Evolutionary conservation across 2,329 filamentous ascomycete species (phyloP).

Genomic region (Paraconiothyrium sp.): DNA sequence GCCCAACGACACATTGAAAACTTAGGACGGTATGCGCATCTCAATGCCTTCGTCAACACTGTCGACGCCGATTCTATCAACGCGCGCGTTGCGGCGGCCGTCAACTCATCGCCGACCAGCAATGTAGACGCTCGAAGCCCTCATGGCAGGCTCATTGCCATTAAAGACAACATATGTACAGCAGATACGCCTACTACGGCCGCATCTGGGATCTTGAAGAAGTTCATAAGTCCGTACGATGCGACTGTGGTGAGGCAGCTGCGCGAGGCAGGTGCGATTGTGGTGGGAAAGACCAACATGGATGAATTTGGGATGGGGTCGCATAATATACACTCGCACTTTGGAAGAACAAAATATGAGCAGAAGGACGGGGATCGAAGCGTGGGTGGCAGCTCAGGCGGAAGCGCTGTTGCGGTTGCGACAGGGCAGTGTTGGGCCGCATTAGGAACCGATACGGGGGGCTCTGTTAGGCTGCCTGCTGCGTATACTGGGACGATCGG

Average conservation of each 20-base stretch:
- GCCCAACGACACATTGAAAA: slow-evolving; percentile 48
- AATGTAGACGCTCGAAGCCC: slow-evolving; percentile 18
- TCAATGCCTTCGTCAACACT: slow-evolving; percentile 52
- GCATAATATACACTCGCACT: slow-evolving; percentile 74
- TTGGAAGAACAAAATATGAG: slow-evolving; percentile 66
- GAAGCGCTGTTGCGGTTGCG: slow-evolving; percentile 86
- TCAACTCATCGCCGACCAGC: slow-evolving; percentile 20
- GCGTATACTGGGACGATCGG: slow-evolving; percentile 85
- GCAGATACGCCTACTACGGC: slow-evolving; percentile 73
- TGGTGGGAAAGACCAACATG: slow-evolving; percentile 87
- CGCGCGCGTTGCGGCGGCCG: slow-evolving; percentile 29
- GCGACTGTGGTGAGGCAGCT: slow-evolving; percentile 81
- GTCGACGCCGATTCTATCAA: slow-evolving; percentile 34
- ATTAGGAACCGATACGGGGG: slow-evolving; percentile 92
- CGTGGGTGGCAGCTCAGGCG: slow-evolving; percentile 76
- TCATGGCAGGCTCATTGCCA: slow-evolving; percentile 51
- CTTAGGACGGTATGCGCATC: slow-evolving; percentile 39
- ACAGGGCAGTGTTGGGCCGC: slow-evolving; percentile 71
- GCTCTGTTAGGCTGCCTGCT: slow-evolving; percentile 85
- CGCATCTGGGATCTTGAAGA: slow-evolving; percentile 75
- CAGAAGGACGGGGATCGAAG: slow-evolving; percentile 53
- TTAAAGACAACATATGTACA: slow-evolving; percentile 64
- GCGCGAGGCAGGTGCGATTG: slow-evolving; percentile 66
- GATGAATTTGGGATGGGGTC: slow-evolving; percentile 98
- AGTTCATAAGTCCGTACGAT: slow-evolving; percentile 79